phyloP scores from a whole-genome alignment of 768 basidiomycete species.

The Sarcomyxa edulis region DNA sequence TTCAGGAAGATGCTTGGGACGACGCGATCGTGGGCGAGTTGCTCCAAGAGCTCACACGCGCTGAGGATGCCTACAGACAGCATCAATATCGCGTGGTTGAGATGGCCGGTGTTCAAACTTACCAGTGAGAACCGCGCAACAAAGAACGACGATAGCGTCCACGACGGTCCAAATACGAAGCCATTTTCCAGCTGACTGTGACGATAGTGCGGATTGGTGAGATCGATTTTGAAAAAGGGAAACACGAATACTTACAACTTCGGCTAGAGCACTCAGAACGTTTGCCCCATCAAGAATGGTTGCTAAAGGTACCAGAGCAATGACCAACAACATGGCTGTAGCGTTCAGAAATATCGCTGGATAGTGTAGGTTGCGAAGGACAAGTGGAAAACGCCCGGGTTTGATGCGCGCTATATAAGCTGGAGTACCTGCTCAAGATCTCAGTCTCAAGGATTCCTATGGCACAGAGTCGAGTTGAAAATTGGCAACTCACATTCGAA shows the following conservation, averaged over 20 bases:
- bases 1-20: slow-evolving; percentile 48
- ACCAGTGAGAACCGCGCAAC: slow-evolving; percentile 70
- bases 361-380: slow-evolving; percentile 61
- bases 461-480: neutral
- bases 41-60: slow-evolving; percentile 53
- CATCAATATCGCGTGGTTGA: neutral
- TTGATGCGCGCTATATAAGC: slow-evolving; percentile 62
- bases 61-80: slow-evolving; percentile 44
- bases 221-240: neutral
- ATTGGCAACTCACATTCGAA: slow-evolving; percentile 47
- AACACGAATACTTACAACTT: slow-evolving; percentile 31
- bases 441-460: neutral
- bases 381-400: slow-evolving; percentile 46
- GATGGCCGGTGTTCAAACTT: slow-evolving; percentile 7
- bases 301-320: slow-evolving; percentile 53
- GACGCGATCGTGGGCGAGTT: slow-evolving; percentile 55
- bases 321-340: slow-evolving; percentile 50
- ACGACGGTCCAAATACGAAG: slow-evolving; percentile 56
- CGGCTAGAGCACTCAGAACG: slow-evolving; percentile 59
- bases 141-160: slow-evolving; percentile 68
- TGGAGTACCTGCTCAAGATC: slow-evolving; percentile 41
- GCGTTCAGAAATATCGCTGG: slow-evolving; percentile 54
- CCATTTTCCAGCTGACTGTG: slow-evolving; percentile 55
- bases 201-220: neutral
- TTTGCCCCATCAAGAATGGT: slow-evolving; percentile 47